Evolutionary conservation across 2,329 filamentous ascomycete species (phyloP).

Genomic region (Mycogone perniciosa): DNA sequence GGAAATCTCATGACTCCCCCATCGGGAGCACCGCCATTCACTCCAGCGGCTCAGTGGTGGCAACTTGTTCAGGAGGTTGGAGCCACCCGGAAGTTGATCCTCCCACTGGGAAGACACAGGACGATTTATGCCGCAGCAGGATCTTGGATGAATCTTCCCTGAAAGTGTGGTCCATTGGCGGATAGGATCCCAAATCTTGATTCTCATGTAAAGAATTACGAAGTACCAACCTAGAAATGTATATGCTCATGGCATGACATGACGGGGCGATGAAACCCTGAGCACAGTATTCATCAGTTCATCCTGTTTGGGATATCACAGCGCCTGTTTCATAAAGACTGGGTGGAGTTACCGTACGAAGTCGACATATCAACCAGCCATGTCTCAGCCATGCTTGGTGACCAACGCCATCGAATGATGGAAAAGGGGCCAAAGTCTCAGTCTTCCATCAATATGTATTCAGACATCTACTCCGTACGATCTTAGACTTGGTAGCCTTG

Average conservation of each 20-base stretch:
- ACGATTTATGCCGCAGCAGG: background rate
- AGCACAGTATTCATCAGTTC: no score
- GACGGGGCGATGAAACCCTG: background rate
- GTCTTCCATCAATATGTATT: no score
- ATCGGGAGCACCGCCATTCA: constrained; percentile 48
- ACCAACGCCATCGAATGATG: no score
- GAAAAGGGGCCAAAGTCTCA: no score
- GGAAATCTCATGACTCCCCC: constrained; percentile 40
- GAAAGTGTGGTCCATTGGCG: constrained; percentile 18
- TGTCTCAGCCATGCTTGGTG: no score
- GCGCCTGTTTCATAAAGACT: no score
- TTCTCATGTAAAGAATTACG: background rate
- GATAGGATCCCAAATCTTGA: background rate
- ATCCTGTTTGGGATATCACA: no score
- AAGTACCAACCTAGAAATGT: background rate
- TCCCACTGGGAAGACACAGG: background rate
- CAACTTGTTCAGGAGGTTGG: constrained; percentile 53
- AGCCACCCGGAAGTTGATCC: constrained; percentile 22
- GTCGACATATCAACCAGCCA: no score
- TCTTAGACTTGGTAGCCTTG: no score
- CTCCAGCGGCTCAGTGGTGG: constrained; percentile 47
- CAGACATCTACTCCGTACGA: no score
- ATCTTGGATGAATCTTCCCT: constrained; percentile 19
- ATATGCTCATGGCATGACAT: constrained; percentile 1
- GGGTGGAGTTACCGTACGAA: no score